These are phyloP conservation scores for Chrysoporthe cubensis DNA, from an alignment of 2,329 filamentous ascomycete genomes.

Conservation along the genomic window DNA sequence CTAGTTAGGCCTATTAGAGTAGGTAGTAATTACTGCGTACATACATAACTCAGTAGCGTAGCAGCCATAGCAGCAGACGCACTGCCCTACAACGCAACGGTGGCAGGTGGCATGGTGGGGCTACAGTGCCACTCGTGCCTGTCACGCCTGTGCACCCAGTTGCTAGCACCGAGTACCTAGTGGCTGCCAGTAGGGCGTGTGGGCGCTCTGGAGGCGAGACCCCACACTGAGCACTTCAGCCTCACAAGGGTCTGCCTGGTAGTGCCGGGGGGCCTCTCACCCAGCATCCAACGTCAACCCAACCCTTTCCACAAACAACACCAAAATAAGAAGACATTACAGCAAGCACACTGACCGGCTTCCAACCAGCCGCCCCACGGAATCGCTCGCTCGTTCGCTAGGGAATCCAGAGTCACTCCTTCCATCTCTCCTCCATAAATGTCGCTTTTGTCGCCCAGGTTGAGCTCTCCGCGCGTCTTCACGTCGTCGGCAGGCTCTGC, in stretches of 20 bases:
- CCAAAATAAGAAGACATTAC: too few species aligned
- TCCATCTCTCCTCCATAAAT: conserved; percentile 7
- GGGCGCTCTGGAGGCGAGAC: neutral
- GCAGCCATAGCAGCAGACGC: too few species aligned
- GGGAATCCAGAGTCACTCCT: neutral
- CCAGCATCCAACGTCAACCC: conserved; percentile 5
- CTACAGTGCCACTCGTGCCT: too few species aligned
- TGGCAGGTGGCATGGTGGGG: too few species aligned
- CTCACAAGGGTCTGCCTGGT: conserved; percentile 1
- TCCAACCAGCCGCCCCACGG: too few species aligned
- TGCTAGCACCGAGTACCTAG: too few species aligned
- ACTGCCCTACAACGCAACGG: too few species aligned
- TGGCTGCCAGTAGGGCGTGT: neutral
- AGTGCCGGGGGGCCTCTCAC: neutral
- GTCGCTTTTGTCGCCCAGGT: neutral
- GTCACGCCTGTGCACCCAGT: too few species aligned
- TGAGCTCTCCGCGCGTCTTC: conserved; percentile 5
- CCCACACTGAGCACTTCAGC: conserved; percentile 5
- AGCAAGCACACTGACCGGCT: too few species aligned
- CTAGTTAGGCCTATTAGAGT: too few species aligned
- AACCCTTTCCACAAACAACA: neutral
- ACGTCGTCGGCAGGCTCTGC: neutral
- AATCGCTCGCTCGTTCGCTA: neutral
- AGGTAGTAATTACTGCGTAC: too few species aligned
- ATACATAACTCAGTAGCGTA: too few species aligned